Conservation (phyloP, 2,329 filamentous ascomycete genomes). For the Gaeumannomyces tritici region DNA sequence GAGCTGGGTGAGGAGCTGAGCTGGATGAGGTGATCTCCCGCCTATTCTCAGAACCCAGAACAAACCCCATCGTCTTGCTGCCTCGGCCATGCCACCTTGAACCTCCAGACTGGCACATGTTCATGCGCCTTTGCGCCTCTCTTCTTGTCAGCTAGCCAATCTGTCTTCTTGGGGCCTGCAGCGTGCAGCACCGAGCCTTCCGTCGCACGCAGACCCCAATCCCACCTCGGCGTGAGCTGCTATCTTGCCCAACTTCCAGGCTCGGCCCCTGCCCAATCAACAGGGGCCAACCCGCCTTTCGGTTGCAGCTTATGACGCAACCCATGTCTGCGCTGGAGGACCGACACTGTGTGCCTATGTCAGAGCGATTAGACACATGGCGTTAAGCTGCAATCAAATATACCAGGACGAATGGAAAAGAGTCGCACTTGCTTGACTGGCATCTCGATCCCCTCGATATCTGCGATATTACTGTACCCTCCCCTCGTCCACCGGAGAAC, state of each 20-base stretch:
- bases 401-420: no score
- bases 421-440: no score
- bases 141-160: no score
- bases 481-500: no score
- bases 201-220: background rate
- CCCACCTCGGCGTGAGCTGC: background rate
- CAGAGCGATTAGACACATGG: background rate
- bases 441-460: background rate
- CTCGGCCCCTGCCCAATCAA: background rate
- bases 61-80: background rate
- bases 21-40: background rate
- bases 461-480: no score
- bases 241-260: background rate
- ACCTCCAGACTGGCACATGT: no score
- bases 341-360: no score
- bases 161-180: no score
- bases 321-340: background rate
- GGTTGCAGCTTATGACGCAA: background rate
- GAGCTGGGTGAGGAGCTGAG: no score
- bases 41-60: background rate
- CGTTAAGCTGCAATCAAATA: no score
- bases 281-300: background rate
- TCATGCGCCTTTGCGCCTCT: background rate
- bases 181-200: background rate
- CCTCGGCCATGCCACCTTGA: no score